phyloP scores from a whole-genome alignment of 2,329 filamentous ascomycete genomes.

The Huntiella decipiens region DNA sequence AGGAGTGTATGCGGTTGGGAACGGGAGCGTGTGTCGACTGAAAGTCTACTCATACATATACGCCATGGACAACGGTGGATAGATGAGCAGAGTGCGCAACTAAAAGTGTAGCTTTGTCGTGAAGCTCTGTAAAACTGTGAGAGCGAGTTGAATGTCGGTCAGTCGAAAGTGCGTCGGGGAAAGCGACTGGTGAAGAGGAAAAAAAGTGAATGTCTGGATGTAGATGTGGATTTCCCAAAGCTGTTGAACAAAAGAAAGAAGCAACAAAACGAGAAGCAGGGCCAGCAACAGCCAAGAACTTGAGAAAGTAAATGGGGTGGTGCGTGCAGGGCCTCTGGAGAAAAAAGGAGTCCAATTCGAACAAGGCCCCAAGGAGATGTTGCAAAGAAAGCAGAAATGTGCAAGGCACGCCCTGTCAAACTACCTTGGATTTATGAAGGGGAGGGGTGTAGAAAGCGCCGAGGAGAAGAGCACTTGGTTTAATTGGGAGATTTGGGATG shows the following conservation, averaged over 20 bases:
- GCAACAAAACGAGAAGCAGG: slow-evolving; percentile 7
- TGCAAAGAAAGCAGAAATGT: slow-evolving; percentile 3
- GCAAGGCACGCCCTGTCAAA: slow-evolving; percentile 4
- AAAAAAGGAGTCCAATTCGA: slow-evolving; percentile 11
- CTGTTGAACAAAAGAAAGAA: slow-evolving; percentile 10
- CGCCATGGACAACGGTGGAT: too few species aligned
- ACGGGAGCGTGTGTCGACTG: too few species aligned
- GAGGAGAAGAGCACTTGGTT: background rate
- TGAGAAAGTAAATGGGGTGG: slow-evolving; percentile 2
- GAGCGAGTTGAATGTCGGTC: too few species aligned
- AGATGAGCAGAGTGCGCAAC: too few species aligned
- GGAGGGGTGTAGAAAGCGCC: background rate
- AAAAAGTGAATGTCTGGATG: background rate
- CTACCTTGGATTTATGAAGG: background rate
- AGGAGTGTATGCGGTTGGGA: too few species aligned
- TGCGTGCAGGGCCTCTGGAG: slow-evolving; percentile 9
- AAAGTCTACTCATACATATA: too few species aligned
- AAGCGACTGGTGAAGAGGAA: background rate
- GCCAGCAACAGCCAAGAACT: slow-evolving; percentile 6
- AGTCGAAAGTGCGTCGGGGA: too few species aligned
- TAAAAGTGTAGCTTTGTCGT: too few species aligned
- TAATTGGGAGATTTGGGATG: slow-evolving; percentile 1
- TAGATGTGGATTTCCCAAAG: slow-evolving; percentile 1
- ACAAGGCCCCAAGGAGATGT: slow-evolving; percentile 5
- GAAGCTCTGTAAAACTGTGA: too few species aligned